Base-by-base conservation (phyloP, 2,329 filamentous ascomycete species). In the Alternaria arbusti region DNA sequence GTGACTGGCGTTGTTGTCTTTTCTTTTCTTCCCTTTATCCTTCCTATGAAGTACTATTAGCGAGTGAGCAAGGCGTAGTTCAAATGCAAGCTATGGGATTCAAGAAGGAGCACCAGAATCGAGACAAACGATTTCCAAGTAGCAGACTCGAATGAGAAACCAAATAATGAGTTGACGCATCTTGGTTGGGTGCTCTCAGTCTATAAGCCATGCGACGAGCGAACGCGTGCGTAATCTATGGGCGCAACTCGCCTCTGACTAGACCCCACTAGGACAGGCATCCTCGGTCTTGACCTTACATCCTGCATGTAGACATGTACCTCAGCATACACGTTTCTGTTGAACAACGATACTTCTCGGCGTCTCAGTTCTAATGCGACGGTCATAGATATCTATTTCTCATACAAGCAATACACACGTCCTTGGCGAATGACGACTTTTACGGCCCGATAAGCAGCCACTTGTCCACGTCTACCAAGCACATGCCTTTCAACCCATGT, bases 381-480 rank as follows among this genome's bases (percentile, higher is more conserved):
- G 13, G 20, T 12, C 17, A 15, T 22, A 54, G 22, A 44, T 2
- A 1, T 5, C 7, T 44, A 5, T 20, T 43, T 22, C 23, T 22
- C 8, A 52, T 7, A 36, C 30, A 3, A 13, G 30, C 10, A 8
- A 28, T 28, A 44, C 23, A 25, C n/a, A 15, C 22, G 22, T 40
- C 13, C 32, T 54, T 44, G 52, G 52, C 52, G 36, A 44, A 54
- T 44, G 52, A 54, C 36, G 36, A 25, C 52, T 44, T 54, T 44
- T 44, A 36, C 52, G 36, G 52, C 23, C 52, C 52, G 52, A 54
- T 54, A 54, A 54, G 22, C 52, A 36, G 52, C 40, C 36, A 44
- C 32, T 22, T 43, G n/a, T 36, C 30, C 20, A 54, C 52, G 36
- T 22, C 6, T 54, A 12, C 52, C 2, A 40, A 25, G 22, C 12